Conservation (phyloP, 2,329 filamentous ascomycete genomes). For the Verticillium zaregamsianum region DNA sequence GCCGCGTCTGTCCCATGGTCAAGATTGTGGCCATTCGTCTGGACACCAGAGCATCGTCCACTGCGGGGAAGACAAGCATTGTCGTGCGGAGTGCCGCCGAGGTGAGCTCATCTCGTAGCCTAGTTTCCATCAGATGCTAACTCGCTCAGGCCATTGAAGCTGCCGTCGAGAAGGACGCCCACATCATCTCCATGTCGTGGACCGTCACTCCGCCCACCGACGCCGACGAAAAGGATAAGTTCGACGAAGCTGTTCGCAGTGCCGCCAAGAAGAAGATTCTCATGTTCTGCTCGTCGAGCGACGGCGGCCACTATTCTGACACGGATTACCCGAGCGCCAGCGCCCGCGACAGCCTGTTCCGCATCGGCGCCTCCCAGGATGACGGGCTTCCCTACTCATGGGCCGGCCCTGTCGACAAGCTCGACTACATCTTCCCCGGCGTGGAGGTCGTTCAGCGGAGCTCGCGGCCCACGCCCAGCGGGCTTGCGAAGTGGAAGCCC, state of each 20-base stretch:
- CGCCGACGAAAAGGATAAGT: conserved; percentile 3
- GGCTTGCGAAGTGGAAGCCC: neutral
- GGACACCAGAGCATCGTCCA: conserved; percentile 11
- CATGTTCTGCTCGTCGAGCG: conserved; percentile 32
- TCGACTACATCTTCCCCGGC: conserved; percentile 26
- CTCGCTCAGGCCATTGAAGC: conserved; percentile 22
- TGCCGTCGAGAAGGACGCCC: conserved; percentile 22
- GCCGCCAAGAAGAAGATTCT: conserved; percentile 24
- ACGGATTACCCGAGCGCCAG: conserved; percentile 12
- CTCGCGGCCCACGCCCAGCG: neutral
- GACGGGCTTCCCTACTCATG: conserved; percentile 14
- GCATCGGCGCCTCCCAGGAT: conserved; percentile 21
- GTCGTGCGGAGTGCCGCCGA: conserved; percentile 17
- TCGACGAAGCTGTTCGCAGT: conserved; percentile 12
- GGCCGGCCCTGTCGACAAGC: conserved; percentile 13
- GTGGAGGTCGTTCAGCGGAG: conserved; percentile 16
- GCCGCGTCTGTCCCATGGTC: conserved; percentile 19
- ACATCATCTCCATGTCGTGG: conserved; percentile 35
- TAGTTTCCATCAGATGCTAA: neutral
- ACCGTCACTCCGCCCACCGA: conserved; percentile 19
- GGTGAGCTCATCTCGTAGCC: conserved; percentile 9
- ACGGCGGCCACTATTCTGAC: conserved; percentile 18
- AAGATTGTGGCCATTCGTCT: conserved; percentile 19
- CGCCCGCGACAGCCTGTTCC: conserved; percentile 14
- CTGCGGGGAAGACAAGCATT: conserved; percentile 15